A percentile compares a stretch with the other conserved stretches of the same genome.
Evolutionary conservation across 108 stramenopile species (phyloP).

Genomic region (Hondaea fermentalgiana): DNA sequence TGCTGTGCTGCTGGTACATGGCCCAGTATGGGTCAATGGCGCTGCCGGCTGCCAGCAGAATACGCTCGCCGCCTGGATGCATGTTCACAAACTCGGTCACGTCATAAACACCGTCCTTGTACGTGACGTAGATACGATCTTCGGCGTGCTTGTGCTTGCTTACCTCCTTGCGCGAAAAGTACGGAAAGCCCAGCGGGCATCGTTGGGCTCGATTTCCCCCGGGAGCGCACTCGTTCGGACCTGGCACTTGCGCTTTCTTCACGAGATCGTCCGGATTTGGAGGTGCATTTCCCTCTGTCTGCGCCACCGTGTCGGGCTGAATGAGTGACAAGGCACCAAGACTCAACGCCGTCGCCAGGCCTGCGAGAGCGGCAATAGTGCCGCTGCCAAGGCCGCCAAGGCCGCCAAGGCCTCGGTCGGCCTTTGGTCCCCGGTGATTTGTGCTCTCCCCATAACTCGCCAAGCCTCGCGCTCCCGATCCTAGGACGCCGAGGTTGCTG

Average conservation of each 20-base stretch:
- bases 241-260: neutral
- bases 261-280: neutral
- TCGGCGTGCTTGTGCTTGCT: slow-evolving; percentile 30
- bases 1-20: slow-evolving; percentile 50
- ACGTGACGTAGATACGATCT: slow-evolving; percentile 75
- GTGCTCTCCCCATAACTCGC: no score
- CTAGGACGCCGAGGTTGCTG: no score
- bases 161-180: slow-evolving; percentile 35
- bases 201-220: neutral
- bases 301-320: no score
- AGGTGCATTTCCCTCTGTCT: no score
- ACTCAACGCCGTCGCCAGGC: no score
- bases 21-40: slow-evolving; percentile 71
- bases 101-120: slow-evolving; percentile 81
- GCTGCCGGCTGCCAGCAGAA: slow-evolving; percentile 69
- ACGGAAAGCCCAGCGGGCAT: neutral
- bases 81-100: slow-evolving; percentile 79
- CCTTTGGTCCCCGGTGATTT: no score
- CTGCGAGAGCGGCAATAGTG: no score
- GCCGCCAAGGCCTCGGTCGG: no score
- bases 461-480: no score
- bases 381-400: no score
- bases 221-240: neutral
- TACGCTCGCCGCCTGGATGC: slow-evolving; percentile 85
- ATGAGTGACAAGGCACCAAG: no score